These are phyloP conservation scores for Scedosporium apiospermum DNA, from an alignment of 2,329 filamentous ascomycete genomes.

Conservation along the genomic window DNA sequence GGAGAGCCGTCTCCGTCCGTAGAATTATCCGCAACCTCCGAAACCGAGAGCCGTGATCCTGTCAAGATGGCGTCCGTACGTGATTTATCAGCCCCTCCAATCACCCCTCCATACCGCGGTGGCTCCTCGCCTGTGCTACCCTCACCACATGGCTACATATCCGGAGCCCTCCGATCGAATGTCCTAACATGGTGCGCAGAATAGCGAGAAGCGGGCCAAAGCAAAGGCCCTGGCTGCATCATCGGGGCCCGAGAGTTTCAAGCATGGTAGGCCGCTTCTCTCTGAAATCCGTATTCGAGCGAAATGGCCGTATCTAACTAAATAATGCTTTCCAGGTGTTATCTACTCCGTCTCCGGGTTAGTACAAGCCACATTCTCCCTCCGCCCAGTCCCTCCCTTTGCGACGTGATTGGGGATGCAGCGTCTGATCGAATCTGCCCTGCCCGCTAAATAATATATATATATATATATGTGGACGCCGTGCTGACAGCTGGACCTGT, in stretches of 20 bases:
- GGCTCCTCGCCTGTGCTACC: background rate
- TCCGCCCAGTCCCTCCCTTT: constrained; percentile 1
- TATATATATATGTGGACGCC: constrained; percentile 4
- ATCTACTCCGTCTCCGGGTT: constrained; percentile 55
- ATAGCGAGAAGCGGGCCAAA: background rate
- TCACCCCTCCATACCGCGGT: constrained; percentile 9
- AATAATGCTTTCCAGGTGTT: constrained; percentile 34
- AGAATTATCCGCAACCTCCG: background rate
- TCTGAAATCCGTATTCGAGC: background rate
- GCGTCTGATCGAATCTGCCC: constrained; percentile 12
- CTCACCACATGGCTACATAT: background rate
- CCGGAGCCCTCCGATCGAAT: background rate
- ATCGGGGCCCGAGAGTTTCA: background rate
- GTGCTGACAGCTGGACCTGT: background rate
- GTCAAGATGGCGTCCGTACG: constrained; percentile 49
- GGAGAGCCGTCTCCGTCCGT: background rate
- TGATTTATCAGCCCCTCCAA: constrained; percentile 14
- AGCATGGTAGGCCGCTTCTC: constrained; percentile 24
- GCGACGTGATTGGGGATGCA: background rate
- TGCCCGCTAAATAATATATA: constrained; percentile 3
- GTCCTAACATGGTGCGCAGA: constrained; percentile 3
- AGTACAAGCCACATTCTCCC: constrained; percentile 20
- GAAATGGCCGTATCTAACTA: background rate
- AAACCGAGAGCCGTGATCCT: constrained; percentile 17
- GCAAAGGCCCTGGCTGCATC: background rate